Evolutionary conservation across 176 grass and related monocot species (phyloP), one percentile per base, ranked within the genome.

Genomic region (Poa pratensis): DNA sequence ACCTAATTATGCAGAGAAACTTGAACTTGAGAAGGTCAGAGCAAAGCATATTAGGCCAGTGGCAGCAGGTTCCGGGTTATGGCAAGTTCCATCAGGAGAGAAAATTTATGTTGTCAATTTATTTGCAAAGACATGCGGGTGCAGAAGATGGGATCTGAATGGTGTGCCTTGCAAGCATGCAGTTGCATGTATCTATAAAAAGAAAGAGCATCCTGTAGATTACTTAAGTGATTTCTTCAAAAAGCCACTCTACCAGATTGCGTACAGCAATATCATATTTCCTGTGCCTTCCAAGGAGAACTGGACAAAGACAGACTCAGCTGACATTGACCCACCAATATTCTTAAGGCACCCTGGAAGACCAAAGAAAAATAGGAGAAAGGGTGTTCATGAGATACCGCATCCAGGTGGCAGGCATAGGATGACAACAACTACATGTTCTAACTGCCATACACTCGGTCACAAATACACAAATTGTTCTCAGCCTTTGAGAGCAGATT

Each of bases 341-440:
- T 77, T 77, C 20, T 24, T 19, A 23, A 77, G 55, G 5, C 52
- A 77, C 11, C 75, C 53, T 43, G 20, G 51, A 37, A 76, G 28
- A 52, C 51, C 74, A 37, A 76, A 76, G 19, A 37, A 76, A 4
- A 76, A n/a, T 6, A 55, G 28, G 30, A 76, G 27, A 20, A 57
- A 76, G 30, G 50, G 28, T 5, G 27, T 54, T 19, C 27, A 76
- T 57, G 74, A 76, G 17, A 17, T 55, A n/a, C 51, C 51, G 1
- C 74, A 76, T 12, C 26, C 51, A n/a, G 32, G 74, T 55, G 50
- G 34, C 0, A 78, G 55, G 37, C 20, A 22, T 40, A 78, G 55
- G 37, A 78, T 58, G 54, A 78, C 35, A 61, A 35, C 48, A 11
- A 45, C 13, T 43, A 78, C 76, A 42, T 61, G 76, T 43, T 78